A percentile compares a stretch with the other conserved stretches of the same genome.
These are phyloP conservation scores for Apiospora saccharicola DNA, from an alignment of 2,329 filamentous ascomycete genomes.

Conservation along the genomic window DNA sequence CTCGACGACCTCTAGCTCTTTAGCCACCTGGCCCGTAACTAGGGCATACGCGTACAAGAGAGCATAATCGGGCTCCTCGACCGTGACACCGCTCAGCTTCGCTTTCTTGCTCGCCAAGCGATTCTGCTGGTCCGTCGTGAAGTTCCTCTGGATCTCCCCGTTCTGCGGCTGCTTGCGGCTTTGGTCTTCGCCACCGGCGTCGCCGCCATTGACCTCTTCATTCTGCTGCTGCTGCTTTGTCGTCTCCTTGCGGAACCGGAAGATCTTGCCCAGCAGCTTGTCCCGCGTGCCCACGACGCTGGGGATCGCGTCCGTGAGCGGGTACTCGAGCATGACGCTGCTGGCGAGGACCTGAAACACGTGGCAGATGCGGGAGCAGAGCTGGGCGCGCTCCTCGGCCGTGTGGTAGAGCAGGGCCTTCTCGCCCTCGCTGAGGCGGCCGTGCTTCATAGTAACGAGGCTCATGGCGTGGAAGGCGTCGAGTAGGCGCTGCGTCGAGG, in stretches of 20 bases:
- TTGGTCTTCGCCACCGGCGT: not conserved
- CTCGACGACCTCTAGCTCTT: slow-evolving; percentile 67
- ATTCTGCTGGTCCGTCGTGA: slow-evolving; percentile 16
- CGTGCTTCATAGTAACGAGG: slow-evolving; percentile 83
- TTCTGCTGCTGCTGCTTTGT: slow-evolving; percentile 83
- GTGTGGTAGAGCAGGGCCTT: slow-evolving; percentile 82
- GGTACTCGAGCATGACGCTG: slow-evolving; percentile 93
- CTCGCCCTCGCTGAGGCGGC: slow-evolving; percentile 79
- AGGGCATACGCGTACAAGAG: slow-evolving; percentile 89
- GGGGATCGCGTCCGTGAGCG: slow-evolving; percentile 86
- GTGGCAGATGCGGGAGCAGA: slow-evolving; percentile 91
- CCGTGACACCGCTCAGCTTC: slow-evolving; percentile 45
- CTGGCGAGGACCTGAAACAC: slow-evolving; percentile 86
- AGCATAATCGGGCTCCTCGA: slow-evolving; percentile 84
- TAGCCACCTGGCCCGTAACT: slow-evolving; percentile 71
- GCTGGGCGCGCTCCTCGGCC: slow-evolving; percentile 75
- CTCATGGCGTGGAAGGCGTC: slow-evolving; percentile 98
- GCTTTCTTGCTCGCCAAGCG: slow-evolving; percentile 30
- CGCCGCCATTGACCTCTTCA: slow-evolving; percentile 42
- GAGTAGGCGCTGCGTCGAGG: slow-evolving; percentile 82
- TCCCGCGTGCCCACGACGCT: slow-evolving; percentile 84
- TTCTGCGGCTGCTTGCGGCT: slow-evolving; percentile 18
- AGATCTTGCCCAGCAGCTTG: slow-evolving; percentile 83
- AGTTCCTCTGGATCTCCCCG: slow-evolving; percentile 16
- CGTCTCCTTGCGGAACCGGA: slow-evolving; percentile 84